A percentile compares a stretch with the other conserved stretches of the same genome.
These are phyloP conservation scores for Cladobotryum protrusum DNA, from an alignment of 2,329 filamentous ascomycete species.

Conservation along the genomic window DNA sequence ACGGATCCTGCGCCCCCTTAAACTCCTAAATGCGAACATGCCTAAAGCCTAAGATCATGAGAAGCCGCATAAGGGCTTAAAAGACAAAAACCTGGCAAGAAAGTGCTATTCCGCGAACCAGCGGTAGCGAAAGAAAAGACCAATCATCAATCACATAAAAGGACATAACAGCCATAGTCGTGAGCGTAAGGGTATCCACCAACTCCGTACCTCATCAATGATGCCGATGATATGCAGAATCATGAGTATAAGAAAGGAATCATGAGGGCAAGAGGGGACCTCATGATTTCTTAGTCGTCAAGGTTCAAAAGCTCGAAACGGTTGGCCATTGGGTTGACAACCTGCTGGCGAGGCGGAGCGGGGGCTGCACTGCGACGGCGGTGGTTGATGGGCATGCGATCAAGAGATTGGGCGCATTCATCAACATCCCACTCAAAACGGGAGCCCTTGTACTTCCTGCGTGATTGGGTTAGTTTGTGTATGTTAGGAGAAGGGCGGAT, in stretches of 20 bases:
- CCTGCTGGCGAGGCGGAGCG: conserved; percentile 26
- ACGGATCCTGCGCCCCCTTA: too few species aligned
- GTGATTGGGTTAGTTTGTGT: neutral
- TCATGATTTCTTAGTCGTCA: conserved; percentile 31
- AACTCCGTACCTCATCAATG: too few species aligned
- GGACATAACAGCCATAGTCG: too few species aligned
- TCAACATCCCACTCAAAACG: conserved; percentile 67
- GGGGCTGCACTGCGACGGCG: conserved; percentile 13
- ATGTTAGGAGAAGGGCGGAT: neutral
- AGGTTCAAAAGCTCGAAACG: conserved; percentile 56
- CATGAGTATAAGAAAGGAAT: neutral
- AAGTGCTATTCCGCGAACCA: too few species aligned
- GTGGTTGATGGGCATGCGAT: conserved; percentile 19
- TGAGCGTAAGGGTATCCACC: too few species aligned
- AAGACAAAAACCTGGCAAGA: too few species aligned
- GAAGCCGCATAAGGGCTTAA: too few species aligned
- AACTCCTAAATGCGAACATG: too few species aligned
- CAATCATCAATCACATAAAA: too few species aligned
- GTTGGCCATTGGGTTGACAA: conserved; percentile 41
- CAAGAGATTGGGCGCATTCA: conserved; percentile 60
- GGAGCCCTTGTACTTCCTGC: conserved; percentile 59
- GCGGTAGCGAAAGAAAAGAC: too few species aligned
- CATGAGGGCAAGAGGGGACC: neutral
- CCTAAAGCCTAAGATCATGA: too few species aligned
- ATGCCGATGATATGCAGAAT: neutral